Percentiles rank a stretch among this genome's conserved stretches.
Conservation (phyloP, 257 asterid genomes). For the Solanum gandarillasii region DNA sequence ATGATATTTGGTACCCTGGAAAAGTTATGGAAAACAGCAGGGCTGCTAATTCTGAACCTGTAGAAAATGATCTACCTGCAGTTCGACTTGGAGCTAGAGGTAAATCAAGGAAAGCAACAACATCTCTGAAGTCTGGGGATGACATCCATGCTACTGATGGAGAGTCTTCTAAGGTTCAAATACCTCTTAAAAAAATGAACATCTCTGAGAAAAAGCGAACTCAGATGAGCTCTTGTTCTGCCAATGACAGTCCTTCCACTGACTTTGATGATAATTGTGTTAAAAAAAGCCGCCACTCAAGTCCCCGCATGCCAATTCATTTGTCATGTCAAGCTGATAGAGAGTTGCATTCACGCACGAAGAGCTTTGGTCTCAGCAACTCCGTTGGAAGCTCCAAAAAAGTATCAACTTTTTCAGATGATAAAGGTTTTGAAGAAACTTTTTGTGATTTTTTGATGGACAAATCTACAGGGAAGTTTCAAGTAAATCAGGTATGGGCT, state of each 20-base stretch:
- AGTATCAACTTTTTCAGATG: neutral
- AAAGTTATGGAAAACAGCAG: conserved; percentile 5
- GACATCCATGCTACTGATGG: neutral
- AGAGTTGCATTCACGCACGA: neutral
- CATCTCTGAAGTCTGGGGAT: conserved; percentile 9
- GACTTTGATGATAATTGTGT: neutral
- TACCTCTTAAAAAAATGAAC: conserved; percentile 16
- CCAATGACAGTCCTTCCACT: neutral
- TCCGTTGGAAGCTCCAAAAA: neutral
- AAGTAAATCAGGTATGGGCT: conserved; percentile 15
- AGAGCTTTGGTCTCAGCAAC: neutral
- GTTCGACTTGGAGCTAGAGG: neutral
- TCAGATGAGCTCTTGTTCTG: neutral
- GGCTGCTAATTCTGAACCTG: conserved; percentile 1
- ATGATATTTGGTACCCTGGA: conserved; percentile 34
- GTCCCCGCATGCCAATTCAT: neutral
- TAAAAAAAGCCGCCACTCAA: neutral
- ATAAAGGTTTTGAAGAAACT: neutral
- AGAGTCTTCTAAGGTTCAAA: neutral
- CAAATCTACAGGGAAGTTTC: neutral
- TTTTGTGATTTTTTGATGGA: conserved; percentile 5
- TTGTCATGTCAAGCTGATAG: neutral
- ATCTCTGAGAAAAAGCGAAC: neutral
- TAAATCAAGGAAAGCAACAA: neutral
- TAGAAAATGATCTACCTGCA: neutral